These are phyloP conservation scores for Kluyveromyces dobzhanskii DNA, from an alignment of 805 yeast species.

Conservation along the genomic window DNA sequence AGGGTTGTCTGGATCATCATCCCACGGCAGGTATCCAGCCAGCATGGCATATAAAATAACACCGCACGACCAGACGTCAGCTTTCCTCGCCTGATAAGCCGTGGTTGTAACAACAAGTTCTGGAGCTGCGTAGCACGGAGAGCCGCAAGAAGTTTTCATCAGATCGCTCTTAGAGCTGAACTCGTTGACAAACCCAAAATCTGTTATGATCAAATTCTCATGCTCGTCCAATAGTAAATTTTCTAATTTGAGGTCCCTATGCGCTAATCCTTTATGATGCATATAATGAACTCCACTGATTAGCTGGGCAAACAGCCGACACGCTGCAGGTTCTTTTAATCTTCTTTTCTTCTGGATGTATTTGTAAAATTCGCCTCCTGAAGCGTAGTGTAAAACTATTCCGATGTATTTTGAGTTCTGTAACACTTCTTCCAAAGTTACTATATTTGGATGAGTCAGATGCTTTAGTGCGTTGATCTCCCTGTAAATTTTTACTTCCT, in stretches of 20 bases:
- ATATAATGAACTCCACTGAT: constrained; percentile 91
- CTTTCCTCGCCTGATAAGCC: constrained; percentile 87
- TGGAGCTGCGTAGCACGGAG: constrained; percentile 98
- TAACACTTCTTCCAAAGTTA: constrained; percentile 81
- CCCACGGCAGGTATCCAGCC: constrained; percentile 95
- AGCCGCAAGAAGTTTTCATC: constrained; percentile 94
- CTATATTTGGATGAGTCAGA: constrained; percentile 89
- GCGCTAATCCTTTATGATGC: constrained; percentile 87
- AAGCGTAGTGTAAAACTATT: constrained; percentile 91
- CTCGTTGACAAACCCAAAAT: constrained; percentile 92
- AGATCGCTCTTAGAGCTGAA: constrained; percentile 51
- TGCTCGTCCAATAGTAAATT: constrained; percentile 78
- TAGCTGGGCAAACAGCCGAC: constrained; percentile 83
- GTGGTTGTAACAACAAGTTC: constrained; percentile 82
- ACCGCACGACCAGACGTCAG: constrained; percentile 96
- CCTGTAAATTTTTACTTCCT: constrained; percentile 82
- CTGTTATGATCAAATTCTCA: constrained; percentile 78
- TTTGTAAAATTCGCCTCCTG: constrained; percentile 95
- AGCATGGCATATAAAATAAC: constrained; percentile 93
- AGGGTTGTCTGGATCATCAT: constrained; percentile 94
- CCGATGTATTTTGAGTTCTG: constrained; percentile 94
- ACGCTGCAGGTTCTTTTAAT: constrained; percentile 79
- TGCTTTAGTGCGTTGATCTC: constrained; percentile 87
- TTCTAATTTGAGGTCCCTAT: constrained; percentile 85
- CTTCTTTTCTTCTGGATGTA: constrained; percentile 80